These are phyloP conservation scores for Roridomyces roridus DNA, from an alignment of 768 basidiomycete genomes.

Conservation along the genomic window DNA sequence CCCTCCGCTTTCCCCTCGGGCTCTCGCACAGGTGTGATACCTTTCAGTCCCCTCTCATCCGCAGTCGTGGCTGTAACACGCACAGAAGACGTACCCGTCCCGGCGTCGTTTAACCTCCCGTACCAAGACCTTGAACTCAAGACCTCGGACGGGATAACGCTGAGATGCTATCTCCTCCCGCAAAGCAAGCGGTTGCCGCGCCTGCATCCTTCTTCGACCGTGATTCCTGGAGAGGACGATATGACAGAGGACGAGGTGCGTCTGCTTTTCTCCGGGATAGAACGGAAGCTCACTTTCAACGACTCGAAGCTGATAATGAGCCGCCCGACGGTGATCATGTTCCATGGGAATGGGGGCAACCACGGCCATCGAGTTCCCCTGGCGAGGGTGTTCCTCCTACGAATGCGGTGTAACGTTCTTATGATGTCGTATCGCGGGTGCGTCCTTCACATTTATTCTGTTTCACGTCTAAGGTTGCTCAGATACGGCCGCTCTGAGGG, in stretches of 20 bases:
- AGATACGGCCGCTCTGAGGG: slow-evolving; percentile 93
- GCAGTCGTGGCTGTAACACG: slow-evolving; percentile 16
- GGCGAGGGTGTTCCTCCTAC: slow-evolving; percentile 79
- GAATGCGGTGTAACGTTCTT: slow-evolving; percentile 91
- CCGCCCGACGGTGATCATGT: slow-evolving; percentile 90
- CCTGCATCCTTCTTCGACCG: slow-evolving; percentile 36
- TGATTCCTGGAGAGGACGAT: slow-evolving; percentile 42
- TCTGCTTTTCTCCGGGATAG: not conserved
- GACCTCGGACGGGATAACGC: slow-evolving; percentile 72
- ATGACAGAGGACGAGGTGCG: slow-evolving; percentile 66
- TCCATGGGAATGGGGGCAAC: slow-evolving; percentile 91
- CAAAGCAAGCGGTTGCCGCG: slow-evolving; percentile 59
- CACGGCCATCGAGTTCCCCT: slow-evolving; percentile 91
- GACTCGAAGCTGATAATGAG: slow-evolving; percentile 44
- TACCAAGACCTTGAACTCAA: slow-evolving; percentile 78
- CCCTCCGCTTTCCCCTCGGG: slow-evolving; percentile 83
- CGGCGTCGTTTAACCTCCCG: slow-evolving; percentile 70
- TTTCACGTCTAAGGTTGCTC: no score
- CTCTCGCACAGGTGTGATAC: slow-evolving; percentile 70
- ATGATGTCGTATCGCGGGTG: slow-evolving; percentile 95
- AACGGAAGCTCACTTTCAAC: not conserved
- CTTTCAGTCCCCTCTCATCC: not conserved
- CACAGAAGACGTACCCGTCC: slow-evolving; percentile 69
- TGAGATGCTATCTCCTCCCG: slow-evolving; percentile 80
- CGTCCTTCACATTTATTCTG: slow-evolving; percentile 27